Conservation (phyloP, 768 basidiomycete species). For the Phallus indusiatus region DNA sequence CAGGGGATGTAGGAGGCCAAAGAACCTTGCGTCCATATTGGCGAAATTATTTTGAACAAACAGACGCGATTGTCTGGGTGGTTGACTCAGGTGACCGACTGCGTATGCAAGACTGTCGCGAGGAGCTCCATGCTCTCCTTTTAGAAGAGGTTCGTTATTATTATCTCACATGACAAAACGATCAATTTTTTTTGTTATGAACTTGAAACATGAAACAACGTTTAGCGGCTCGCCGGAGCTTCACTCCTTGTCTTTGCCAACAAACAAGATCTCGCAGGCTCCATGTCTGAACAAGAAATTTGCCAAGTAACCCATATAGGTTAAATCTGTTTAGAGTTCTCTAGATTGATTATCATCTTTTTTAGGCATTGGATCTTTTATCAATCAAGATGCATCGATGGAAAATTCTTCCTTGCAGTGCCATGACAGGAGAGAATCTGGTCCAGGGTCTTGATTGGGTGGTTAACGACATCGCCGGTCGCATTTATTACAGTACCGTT, state of each 20-base stretch:
- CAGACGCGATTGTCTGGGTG: slow-evolving; percentile 97
- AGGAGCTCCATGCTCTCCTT: slow-evolving; percentile 78
- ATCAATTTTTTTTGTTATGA: background rate
- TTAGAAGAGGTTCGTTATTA: slow-evolving; percentile 72
- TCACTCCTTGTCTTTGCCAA: slow-evolving; percentile 94
- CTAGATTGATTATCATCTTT: background rate
- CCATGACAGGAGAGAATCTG: slow-evolving; percentile 80
- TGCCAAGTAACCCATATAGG: slow-evolving; percentile 47
- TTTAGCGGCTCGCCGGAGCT: slow-evolving; percentile 95
- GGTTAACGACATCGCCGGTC: slow-evolving; percentile 75
- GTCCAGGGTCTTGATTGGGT: slow-evolving; percentile 87
- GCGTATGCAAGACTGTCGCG: slow-evolving; percentile 82
- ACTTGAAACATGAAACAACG: slow-evolving; percentile 1
- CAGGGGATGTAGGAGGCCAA: slow-evolving; percentile 99
- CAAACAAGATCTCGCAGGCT: slow-evolving; percentile 90
- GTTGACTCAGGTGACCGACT: slow-evolving; percentile 91
- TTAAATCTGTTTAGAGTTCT: background rate
- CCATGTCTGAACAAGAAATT: slow-evolving; percentile 77
- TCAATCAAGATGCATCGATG: slow-evolving; percentile 84
- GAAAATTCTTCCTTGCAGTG: slow-evolving; percentile 88
- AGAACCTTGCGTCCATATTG: slow-evolving; percentile 93
- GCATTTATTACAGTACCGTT: slow-evolving; percentile 71
- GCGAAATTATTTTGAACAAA: slow-evolving; percentile 98
- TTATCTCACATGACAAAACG: slow-evolving; percentile 1
- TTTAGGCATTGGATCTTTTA: slow-evolving; percentile 68